A percentile compares a stretch with the other conserved stretches of the same genome.
These are phyloP conservation scores for Xylaria sp. DNA, from an alignment of 495 filamentous ascomycete genomes.

Conservation along the genomic window DNA sequence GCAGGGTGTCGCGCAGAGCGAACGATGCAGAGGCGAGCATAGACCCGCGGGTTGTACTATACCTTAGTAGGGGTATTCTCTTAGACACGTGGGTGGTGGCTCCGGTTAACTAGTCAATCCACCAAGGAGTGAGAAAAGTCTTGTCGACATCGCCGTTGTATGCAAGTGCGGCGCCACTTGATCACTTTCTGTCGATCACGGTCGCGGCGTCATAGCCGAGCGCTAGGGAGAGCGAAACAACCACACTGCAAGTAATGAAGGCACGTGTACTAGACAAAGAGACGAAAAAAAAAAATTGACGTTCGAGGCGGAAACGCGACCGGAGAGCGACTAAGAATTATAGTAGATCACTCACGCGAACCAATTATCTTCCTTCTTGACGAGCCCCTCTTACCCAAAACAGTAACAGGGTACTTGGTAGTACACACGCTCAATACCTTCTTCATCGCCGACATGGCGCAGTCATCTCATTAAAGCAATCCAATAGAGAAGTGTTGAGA, in stretches of 20 bases:
- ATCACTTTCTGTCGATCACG: constrained; percentile 5
- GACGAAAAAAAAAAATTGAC: not conserved
- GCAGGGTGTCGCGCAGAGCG: constrained; percentile 9
- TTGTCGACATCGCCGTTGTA: not conserved
- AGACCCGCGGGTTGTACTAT: constrained; percentile 14
- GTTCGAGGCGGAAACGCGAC: not conserved
- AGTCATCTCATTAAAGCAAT: not conserved
- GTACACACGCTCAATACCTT: not conserved
- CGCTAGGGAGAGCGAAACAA: too few relatives aligned
- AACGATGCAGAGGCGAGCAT: constrained; percentile 7
- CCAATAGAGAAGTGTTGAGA: not conserved
- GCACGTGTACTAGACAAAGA: not conserved
- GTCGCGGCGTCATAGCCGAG: not conserved
- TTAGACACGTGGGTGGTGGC: constrained; percentile 5
- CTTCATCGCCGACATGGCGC: not conserved
- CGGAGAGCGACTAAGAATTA: not conserved
- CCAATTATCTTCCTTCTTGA: constrained; percentile 13
- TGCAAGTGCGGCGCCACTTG: constrained; percentile 24
- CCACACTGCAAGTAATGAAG: not conserved
- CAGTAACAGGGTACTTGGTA: not conserved
- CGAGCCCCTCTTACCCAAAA: constrained; percentile 22
- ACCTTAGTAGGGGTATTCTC: not conserved
- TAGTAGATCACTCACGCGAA: not conserved
- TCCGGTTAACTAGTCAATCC: not conserved
- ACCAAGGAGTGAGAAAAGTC: not conserved